Conservation (phyloP, 1,139 yeast genomes). For the Sugiyamaella pinicola region DNA sequence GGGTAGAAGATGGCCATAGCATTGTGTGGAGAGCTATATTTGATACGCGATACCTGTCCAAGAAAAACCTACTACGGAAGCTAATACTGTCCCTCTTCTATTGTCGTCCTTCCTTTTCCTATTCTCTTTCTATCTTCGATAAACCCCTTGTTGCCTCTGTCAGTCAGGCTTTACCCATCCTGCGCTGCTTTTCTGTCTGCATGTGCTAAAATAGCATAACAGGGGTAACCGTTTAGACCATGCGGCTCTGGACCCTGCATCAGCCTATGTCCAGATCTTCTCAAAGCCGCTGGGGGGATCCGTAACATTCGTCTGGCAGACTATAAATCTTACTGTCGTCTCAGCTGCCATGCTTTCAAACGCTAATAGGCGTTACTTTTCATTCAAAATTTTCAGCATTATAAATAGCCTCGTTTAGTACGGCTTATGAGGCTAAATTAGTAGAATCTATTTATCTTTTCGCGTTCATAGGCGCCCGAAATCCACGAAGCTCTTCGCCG, state of each 20-base stretch:
- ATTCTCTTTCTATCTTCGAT: slow-evolving; percentile 23
- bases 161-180: not conserved
- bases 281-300: no score
- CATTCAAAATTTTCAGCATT: not conserved
- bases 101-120: slow-evolving; percentile 20
- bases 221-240: not conserved
- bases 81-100: not conserved
- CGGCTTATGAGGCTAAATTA: not conserved
- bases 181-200: not conserved
- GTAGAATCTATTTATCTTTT: not conserved
- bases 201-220: slow-evolving; percentile 3
- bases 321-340: no score
- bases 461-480: no score
- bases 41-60: no score
- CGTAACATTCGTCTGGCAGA: no score
- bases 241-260: slow-evolving; percentile 15
- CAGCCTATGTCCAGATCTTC: no score
- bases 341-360: no score
- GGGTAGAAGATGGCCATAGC: slow-evolving; percentile 21
- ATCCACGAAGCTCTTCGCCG: no score
- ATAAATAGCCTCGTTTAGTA: not conserved
- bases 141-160: slow-evolving; percentile 24
- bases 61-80: slow-evolving; percentile 17
- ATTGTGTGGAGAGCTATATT: slow-evolving; percentile 14
- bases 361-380: no score